Conservation (phyloP, 768 basidiomycete species). For the Coprinopsis strossmayeri region DNA sequence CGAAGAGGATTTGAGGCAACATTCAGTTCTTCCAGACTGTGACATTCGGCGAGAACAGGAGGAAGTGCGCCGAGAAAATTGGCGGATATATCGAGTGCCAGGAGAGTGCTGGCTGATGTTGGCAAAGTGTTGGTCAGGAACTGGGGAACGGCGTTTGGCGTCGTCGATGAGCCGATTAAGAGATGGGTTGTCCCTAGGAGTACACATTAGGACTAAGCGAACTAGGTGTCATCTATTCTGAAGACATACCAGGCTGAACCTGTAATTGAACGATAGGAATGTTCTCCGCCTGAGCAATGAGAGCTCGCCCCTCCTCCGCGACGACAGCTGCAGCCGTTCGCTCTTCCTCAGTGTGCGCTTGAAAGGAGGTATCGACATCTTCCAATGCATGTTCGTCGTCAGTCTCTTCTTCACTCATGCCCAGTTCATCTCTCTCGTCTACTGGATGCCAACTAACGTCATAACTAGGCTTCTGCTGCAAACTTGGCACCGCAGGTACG, state of each 20-base stretch:
- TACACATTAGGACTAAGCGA: slow-evolving; percentile 9
- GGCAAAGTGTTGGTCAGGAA: slow-evolving; percentile 70
- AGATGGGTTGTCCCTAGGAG: slow-evolving; percentile 86
- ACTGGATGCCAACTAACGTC: slow-evolving; percentile 71
- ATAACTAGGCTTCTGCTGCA: slow-evolving; percentile 65
- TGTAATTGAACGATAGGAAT: slow-evolving; percentile 55
- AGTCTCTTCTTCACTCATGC: slow-evolving; percentile 49
- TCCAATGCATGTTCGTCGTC: slow-evolving; percentile 37
- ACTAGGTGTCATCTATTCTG: slow-evolving; percentile 6
- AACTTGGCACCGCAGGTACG: slow-evolving; percentile 24
- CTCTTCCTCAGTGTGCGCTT: slow-evolving; percentile 42
- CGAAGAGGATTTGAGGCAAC: slow-evolving; percentile 87
- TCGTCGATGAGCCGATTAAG: slow-evolving; percentile 74
- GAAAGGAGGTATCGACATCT: slow-evolving; percentile 17
- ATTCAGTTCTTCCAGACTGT: slow-evolving; percentile 87
- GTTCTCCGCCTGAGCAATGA: slow-evolving; percentile 71
- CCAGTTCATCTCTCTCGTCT: slow-evolving; percentile 64
- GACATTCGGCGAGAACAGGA: slow-evolving; percentile 72
- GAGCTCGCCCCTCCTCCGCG: slow-evolving; percentile 79
- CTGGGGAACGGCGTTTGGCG: slow-evolving; percentile 69
- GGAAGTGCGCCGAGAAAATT: slow-evolving; percentile 84
- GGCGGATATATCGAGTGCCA: slow-evolving; percentile 90
- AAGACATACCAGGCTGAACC: slow-evolving; percentile 62
- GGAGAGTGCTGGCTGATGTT: slow-evolving; percentile 66
- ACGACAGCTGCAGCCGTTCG: slow-evolving; percentile 72